Evolutionary conservation across 2,329 filamentous ascomycete genomes (phyloP).

Genomic region (Fusarium sp.): DNA sequence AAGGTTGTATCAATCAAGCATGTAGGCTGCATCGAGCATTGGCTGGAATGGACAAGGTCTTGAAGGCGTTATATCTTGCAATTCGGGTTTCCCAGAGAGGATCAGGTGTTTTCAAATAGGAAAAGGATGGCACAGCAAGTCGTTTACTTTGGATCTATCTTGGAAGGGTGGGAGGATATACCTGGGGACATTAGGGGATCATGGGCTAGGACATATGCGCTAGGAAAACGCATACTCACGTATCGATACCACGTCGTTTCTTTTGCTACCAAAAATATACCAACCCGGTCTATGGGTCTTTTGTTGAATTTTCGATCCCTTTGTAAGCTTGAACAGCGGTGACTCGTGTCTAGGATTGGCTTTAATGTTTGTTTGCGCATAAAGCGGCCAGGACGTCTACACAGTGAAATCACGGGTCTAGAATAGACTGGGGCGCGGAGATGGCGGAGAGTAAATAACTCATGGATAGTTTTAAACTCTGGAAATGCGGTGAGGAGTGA

Average conservation of each 20-base stretch:
- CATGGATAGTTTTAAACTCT: too few relatives aligned
- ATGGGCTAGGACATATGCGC: conserved; percentile 35
- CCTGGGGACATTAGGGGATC: conserved; percentile 27
- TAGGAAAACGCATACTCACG: conserved; percentile 33
- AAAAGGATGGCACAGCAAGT: conserved; percentile 21
- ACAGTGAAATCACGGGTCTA: background rate
- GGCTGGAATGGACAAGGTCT: conserved; percentile 24
- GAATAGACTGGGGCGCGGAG: background rate
- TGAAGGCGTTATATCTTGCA: conserved; percentile 35
- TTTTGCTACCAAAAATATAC: conserved; percentile 26
- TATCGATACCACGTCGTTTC: conserved; percentile 44
- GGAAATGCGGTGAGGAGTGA: too few relatives aligned
- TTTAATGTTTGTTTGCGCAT: background rate
- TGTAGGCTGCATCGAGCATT: conserved; percentile 33
- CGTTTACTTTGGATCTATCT: conserved; percentile 19
- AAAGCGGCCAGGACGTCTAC: background rate
- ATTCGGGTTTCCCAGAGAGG: conserved; percentile 12
- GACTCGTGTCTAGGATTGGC: background rate
- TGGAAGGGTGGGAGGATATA: conserved; percentile 27
- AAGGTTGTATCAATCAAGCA: conserved; percentile 30
- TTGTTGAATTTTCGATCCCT: background rate
- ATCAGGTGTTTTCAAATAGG: conserved; percentile 41
- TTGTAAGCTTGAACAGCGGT: background rate
- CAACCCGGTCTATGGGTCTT: conserved; percentile 10
- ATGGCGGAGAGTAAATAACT: background rate